Evolutionary conservation across 306 rosid genomes (phyloP).

Genomic region (Pyrus communis): DNA sequence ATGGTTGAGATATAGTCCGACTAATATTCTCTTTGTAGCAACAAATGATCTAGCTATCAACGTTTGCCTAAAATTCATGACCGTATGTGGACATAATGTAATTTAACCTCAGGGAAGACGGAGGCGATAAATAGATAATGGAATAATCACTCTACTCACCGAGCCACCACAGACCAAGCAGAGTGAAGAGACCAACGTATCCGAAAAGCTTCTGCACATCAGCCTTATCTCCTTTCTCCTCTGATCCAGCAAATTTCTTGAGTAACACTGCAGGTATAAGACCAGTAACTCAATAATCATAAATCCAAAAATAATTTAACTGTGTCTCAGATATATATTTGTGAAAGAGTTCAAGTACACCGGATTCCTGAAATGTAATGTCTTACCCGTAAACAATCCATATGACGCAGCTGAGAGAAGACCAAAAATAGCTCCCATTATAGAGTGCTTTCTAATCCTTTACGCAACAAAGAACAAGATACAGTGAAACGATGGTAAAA

Average conservation of each 20-base stretch:
- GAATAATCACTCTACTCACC: conserved; percentile 31
- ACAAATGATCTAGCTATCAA: background rate
- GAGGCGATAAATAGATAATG: background rate
- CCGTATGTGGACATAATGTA: background rate
- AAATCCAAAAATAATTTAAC: background rate
- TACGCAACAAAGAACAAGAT: conserved; percentile 6
- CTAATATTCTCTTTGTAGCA: background rate
- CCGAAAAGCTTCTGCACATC: conserved; percentile 74
- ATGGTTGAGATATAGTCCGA: background rate
- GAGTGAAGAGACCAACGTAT: conserved; percentile 60
- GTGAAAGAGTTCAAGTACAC: background rate
- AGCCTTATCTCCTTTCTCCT: conserved; percentile 54
- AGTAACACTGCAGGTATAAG: conserved; percentile 47
- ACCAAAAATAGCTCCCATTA: conserved; percentile 46
- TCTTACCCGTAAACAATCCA: conserved; percentile 63
- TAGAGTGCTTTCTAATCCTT: conserved; percentile 48
- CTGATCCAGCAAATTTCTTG: conserved; percentile 60
- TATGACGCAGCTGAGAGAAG: conserved; percentile 56
- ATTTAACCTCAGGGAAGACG: background rate
- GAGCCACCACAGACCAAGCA: conserved; percentile 81
- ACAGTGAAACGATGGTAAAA: background rate
- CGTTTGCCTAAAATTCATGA: background rate
- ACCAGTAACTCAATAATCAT: conserved; percentile 4
- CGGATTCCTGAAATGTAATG: background rate
- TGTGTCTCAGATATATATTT: background rate